phyloP scores from a whole-genome alignment of 2,329 filamentous ascomycete species.

The Xylaria sp. region DNA sequence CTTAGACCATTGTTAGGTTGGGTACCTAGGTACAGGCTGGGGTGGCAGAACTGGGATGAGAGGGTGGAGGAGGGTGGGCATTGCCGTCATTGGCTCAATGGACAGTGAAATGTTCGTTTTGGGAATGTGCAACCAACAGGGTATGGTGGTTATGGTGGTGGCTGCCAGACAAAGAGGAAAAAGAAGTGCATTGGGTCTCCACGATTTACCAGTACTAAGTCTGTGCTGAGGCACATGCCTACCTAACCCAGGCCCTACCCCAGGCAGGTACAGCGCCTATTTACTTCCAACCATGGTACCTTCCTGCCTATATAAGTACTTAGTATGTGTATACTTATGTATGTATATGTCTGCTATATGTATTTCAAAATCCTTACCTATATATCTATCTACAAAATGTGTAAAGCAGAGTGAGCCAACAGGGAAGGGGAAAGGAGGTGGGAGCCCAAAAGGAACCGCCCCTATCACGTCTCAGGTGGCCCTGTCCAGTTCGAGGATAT shows the following conservation, averaged over 20 bases:
- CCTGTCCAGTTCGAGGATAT: neutral
- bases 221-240: slow-evolving; percentile 3
- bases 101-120: slow-evolving; percentile 38
- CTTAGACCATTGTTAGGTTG: slow-evolving; percentile 4
- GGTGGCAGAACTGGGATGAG: slow-evolving; percentile 15
- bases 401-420: neutral
- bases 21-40: neutral
- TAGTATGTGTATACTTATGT: too few species aligned
- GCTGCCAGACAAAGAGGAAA: slow-evolving; percentile 32
- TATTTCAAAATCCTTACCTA: too few species aligned
- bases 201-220: slow-evolving; percentile 2
- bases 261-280: neutral
- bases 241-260: neutral
- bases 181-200: slow-evolving; percentile 18
- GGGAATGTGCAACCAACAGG: slow-evolving; percentile 42
- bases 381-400: neutral
- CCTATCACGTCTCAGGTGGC: slow-evolving; percentile 1
- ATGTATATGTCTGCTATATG: neutral
- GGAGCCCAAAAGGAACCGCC: neutral
- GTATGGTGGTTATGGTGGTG: slow-evolving; percentile 4
- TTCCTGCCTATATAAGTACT: neutral
- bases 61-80: slow-evolving; percentile 17
- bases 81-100: slow-evolving; percentile 40
- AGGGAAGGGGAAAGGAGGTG: slow-evolving; percentile 7
- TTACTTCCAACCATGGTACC: neutral